Percentiles rank a stretch among this genome's conserved stretches.
These are phyloP conservation scores for Incumbomyces delicatus DNA, from an alignment of 2,329 filamentous ascomycete species.

Conservation along the genomic window DNA sequence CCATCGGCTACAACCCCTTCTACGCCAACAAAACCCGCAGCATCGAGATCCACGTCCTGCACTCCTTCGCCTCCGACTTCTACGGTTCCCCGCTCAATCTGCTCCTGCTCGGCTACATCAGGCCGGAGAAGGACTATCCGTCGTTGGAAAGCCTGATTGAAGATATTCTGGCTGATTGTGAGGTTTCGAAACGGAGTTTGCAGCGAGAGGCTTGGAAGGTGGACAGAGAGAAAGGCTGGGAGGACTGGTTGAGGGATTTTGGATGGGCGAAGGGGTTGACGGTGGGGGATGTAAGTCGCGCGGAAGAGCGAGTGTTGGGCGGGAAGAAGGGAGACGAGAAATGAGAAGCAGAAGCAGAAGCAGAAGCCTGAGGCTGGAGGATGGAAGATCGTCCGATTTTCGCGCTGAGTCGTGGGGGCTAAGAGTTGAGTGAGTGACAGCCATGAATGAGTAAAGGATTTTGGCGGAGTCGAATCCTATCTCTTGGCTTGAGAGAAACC, in stretches of 20 bases:
- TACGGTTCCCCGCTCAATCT: conserved; percentile 74
- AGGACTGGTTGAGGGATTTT: conserved; percentile 23
- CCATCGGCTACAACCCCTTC: conserved; percentile 93
- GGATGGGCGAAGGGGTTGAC: conserved; percentile 20
- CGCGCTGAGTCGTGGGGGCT: no score
- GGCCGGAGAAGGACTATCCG: conserved; percentile 81
- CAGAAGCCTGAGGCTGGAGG: no score
- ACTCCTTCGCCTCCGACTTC: conserved; percentile 56
- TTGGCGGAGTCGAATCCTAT: no score
- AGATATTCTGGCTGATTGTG: conserved; percentile 83
- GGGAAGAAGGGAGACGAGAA: neutral
- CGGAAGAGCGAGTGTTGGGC: conserved; percentile 21
- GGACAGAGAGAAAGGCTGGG: conserved; percentile 13
- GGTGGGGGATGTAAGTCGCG: conserved; percentile 21
- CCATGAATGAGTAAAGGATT: no score
- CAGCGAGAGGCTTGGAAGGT: conserved; percentile 50
- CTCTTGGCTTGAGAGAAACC: no score
- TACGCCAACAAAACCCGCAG: conserved; percentile 86
- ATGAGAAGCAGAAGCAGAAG: no score
- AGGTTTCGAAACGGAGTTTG: conserved; percentile 67
- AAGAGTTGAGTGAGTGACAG: no score
- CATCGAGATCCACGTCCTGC: conserved; percentile 73
- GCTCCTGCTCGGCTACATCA: conserved; percentile 74
- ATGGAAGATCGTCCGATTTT: no score
- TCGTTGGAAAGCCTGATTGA: conserved; percentile 71